phyloP scores from a whole-genome alignment of 495 filamentous ascomycete genomes.

The Tuber aestivum region DNA sequence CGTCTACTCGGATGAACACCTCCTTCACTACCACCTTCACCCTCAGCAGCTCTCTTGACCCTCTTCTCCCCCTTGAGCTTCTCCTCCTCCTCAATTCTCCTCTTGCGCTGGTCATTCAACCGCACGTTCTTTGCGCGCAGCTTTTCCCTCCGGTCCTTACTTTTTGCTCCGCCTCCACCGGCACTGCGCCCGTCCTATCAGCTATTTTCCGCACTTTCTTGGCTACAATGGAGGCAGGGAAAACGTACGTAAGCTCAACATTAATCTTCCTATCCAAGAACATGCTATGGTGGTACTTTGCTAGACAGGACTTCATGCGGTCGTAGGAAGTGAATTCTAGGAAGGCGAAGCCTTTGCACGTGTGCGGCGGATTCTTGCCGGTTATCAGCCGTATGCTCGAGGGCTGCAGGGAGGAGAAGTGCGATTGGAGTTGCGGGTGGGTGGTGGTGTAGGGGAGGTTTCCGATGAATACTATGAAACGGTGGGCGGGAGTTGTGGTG shows the following conservation, averaged over 20 bases:
- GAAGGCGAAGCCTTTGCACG: conserved; percentile 83
- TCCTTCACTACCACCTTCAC: conserved; percentile 34
- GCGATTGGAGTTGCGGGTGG: conserved; percentile 55
- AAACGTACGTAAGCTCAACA: conserved; percentile 77
- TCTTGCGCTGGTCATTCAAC: conserved; percentile 69
- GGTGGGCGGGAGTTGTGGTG: conserved; percentile 29
- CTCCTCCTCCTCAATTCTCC: conserved; percentile 47
- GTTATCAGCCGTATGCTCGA: conserved; percentile 68
- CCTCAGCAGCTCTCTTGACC: conserved; percentile 39
- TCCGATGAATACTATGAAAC: conserved; percentile 45
- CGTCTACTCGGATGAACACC: conserved; percentile 39
- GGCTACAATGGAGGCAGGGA: not conserved
- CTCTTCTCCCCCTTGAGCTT: conserved; percentile 54
- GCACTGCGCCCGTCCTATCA: conserved; percentile 48
- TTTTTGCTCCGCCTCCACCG: conserved; percentile 83
- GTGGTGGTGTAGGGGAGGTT: conserved; percentile 88
- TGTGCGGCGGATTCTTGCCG: conserved; percentile 59
- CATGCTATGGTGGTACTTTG: conserved; percentile 76
- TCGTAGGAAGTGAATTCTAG: conserved; percentile 86
- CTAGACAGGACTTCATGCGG: conserved; percentile 87
- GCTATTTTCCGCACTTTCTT: conserved; percentile 5
- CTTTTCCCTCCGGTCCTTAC: conserved; percentile 61
- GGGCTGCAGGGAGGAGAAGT: conserved; percentile 73
- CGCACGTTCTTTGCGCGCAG: conserved; percentile 81
- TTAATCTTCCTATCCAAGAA: conserved; percentile 83